Evolutionary conservation across 352 stramenopile species (phyloP).

Genomic region (Thalassiosira mediterranea): DNA sequence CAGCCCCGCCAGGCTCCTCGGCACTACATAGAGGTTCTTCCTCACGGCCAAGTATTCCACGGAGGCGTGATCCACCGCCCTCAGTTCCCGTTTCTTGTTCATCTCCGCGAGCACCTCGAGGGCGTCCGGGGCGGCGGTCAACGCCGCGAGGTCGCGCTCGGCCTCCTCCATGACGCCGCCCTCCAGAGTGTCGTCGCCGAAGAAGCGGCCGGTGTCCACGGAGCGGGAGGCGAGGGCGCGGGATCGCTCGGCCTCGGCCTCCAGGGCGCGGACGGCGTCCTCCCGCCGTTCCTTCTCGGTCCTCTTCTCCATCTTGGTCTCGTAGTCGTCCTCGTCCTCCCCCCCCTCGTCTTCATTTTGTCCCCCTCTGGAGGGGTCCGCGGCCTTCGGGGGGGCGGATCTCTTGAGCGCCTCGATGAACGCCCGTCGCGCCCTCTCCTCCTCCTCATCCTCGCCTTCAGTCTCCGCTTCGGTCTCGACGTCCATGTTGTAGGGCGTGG

Average conservation of each 20-base stretch:
- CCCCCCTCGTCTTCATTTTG: conserved; percentile 36
- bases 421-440: conserved; percentile 66
- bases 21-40: conserved; percentile 99
- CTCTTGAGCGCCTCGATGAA: conserved; percentile 79
- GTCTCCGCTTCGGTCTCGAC: conserved; percentile 46
- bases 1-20: conserved; percentile 90
- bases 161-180: conserved; percentile 86
- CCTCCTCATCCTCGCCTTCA: conserved; percentile 69
- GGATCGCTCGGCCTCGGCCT: conserved; percentile 60
- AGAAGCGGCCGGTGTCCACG: conserved; percentile 67
- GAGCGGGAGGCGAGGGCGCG: conserved; percentile 41
- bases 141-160: conserved; percentile 76
- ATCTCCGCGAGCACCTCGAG: conserved; percentile 84
- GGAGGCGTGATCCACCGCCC: conserved; percentile 94
- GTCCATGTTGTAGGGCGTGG: conserved; percentile 16
- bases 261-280: conserved; percentile 57
- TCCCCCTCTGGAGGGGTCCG: conserved; percentile 11
- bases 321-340: conserved; percentile 35
- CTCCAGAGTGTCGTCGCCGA: conserved; percentile 75
- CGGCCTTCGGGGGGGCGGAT: conserved; percentile 22
- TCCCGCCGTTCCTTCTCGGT: conserved; percentile 77
- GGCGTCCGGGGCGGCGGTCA: conserved; percentile 80
- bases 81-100: conserved; percentile 86
- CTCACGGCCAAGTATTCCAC: conserved; percentile 96
- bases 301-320: conserved; percentile 63